Percentiles rank a stretch among this genome's conserved stretches.
These are phyloP conservation scores for Fusarium sp. DNA, from an alignment of 2,329 filamentous ascomycete species.

Conservation along the genomic window DNA sequence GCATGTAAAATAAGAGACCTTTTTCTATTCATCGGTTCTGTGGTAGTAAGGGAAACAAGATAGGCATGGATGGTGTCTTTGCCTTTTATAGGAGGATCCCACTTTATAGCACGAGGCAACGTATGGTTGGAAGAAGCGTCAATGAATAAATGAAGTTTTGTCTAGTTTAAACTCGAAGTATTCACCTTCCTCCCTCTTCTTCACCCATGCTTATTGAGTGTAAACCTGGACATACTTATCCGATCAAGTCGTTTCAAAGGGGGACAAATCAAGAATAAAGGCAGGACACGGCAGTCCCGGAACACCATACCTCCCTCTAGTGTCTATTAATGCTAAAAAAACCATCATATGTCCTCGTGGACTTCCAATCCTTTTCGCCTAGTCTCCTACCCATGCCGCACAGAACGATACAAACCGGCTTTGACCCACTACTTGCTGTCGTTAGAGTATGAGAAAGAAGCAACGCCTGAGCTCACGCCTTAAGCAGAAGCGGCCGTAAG, in stretches of 20 bases:
- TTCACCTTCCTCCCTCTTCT: background rate
- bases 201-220: background rate
- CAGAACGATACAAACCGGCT: background rate
- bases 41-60: constrained; percentile 1
- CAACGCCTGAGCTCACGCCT: background rate
- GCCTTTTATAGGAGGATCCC: constrained; percentile 22
- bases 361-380: constrained; percentile 13
- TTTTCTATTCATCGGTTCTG: constrained; percentile 23
- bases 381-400: background rate
- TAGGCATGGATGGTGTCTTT: constrained; percentile 11
- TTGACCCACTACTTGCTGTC: background rate
- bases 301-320: background rate
- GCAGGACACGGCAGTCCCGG: background rate
- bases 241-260: background rate
- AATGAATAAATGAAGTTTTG: constrained; percentile 45
- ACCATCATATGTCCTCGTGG: background rate
- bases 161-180: constrained; percentile 10
- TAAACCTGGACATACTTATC: background rate
- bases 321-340: background rate
- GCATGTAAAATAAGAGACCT: constrained; percentile 35
- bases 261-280: background rate
- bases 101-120: constrained; percentile 22
- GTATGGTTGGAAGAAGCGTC: constrained; percentile 28
- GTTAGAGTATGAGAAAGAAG: background rate
- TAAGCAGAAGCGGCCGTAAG: constrained; percentile 48